These are phyloP conservation scores for Candida sonorensis DNA, from an alignment of 805 yeast species.

Conservation along the genomic window DNA sequence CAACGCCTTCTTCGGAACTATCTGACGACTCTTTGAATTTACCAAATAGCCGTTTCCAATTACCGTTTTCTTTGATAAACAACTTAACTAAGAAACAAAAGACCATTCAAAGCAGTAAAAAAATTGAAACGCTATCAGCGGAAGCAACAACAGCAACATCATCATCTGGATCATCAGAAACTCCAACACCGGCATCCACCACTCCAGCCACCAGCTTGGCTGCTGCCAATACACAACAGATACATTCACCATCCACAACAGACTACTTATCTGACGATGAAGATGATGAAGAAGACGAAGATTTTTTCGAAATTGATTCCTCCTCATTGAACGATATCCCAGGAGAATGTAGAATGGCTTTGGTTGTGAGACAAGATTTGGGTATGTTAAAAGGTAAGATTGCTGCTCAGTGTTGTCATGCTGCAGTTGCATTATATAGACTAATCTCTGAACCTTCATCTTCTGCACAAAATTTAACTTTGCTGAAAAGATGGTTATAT, in stretches of 20 bases:
- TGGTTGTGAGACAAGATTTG: slow-evolving; percentile 81
- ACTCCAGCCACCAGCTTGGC: not conserved
- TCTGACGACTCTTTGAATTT: not conserved
- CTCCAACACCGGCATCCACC: too few relatives aligned
- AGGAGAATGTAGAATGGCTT: slow-evolving; percentile 81
- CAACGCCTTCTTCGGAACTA: not conserved
- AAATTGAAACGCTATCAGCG: too few relatives aligned
- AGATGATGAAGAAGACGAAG: slow-evolving; percentile 31
- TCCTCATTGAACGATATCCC: slow-evolving; percentile 55
- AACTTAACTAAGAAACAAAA: too few relatives aligned
- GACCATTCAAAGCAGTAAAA: too few relatives aligned
- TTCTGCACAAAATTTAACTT: slow-evolving; percentile 50
- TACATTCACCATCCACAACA: slow-evolving; percentile 18
- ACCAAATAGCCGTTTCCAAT: slow-evolving; percentile 9
- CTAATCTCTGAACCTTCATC: slow-evolving; percentile 47
- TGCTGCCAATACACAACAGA: too few relatives aligned
- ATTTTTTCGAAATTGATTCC: slow-evolving; percentile 51
- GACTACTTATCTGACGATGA: slow-evolving; percentile 20
- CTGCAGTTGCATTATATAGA: slow-evolving; percentile 87
- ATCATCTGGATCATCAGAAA: too few relatives aligned
- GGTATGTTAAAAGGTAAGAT: slow-evolving; percentile 93
- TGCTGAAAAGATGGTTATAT: slow-evolving; percentile 70
- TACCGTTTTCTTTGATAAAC: too few relatives aligned
- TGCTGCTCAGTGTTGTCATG: slow-evolving; percentile 98
- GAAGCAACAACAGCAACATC: too few relatives aligned